Percentiles rank a stretch among this genome's conserved stretches.
Conservation (phyloP, 345 rosid species). For the Lagerstroemia speciosa region DNA sequence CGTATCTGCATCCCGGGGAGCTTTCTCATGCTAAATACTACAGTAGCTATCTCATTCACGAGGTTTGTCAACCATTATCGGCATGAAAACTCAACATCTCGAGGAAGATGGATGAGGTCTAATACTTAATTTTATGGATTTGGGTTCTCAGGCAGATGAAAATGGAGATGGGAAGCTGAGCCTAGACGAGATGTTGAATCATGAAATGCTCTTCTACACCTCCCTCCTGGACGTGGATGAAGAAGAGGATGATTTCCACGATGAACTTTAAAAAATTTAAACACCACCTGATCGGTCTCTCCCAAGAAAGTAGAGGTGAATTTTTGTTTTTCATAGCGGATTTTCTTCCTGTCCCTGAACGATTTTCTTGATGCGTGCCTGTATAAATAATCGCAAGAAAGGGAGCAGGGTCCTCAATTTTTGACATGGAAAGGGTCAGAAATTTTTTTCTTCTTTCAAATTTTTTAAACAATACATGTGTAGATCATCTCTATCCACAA, state of each 20-base stretch:
- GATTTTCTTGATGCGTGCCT: too few relatives aligned
- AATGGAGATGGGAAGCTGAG: slow-evolving; percentile 44
- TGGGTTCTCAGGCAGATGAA: slow-evolving; percentile 45
- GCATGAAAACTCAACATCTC: not conserved
- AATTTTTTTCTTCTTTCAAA: too few relatives aligned
- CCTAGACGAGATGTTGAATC: slow-evolving; percentile 52
- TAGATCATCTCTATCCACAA: too few relatives aligned
- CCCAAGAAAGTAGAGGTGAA: not conserved
- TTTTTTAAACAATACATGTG: too few relatives aligned
- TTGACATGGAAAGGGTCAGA: too few relatives aligned
- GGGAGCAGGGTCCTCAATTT: too few relatives aligned
- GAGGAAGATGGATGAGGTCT: not conserved
- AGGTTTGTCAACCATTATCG: slow-evolving; percentile 27
- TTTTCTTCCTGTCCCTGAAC: too few relatives aligned
- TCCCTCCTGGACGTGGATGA: slow-evolving; percentile 37
- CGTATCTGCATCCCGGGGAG: slow-evolving; percentile 62
- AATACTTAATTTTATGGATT: too few relatives aligned
- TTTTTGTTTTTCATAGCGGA: not conserved
- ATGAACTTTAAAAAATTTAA: slow-evolving; percentile 30
- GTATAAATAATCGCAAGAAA: too few relatives aligned
- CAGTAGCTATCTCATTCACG: slow-evolving; percentile 34
- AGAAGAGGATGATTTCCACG: slow-evolving; percentile 31
- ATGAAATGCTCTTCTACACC: slow-evolving; percentile 44
- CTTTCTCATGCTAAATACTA: slow-evolving; percentile 44
- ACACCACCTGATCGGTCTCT: not conserved